Conservation (phyloP, 768 basidiomycete genomes). For the Boletales sp. region DNA sequence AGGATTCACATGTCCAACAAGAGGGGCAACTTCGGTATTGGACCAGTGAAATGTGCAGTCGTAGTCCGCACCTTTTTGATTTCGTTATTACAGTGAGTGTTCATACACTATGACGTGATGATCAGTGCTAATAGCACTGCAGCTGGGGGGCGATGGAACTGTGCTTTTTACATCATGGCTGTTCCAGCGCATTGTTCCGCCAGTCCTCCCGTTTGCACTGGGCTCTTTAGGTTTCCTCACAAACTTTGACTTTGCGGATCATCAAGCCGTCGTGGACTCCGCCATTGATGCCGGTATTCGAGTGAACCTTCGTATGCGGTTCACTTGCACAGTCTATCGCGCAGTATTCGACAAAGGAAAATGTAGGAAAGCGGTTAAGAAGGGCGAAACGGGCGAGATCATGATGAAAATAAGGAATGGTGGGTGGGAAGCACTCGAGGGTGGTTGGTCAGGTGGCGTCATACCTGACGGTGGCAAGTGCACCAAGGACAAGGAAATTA, state of each 20-base stretch:
- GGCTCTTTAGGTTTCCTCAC: conserved; percentile 97
- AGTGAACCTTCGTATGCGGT: conserved; percentile 97
- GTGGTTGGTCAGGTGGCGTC: conserved; percentile 53
- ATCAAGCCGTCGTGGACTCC: conserved; percentile 81
- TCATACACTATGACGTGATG: neutral
- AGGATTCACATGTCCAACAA: conserved; percentile 40
- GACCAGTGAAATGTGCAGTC: conserved; percentile 94
- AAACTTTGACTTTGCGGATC: conserved; percentile 90
- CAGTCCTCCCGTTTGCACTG: conserved; percentile 93
- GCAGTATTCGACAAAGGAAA: conserved; percentile 74
- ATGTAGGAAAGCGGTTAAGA: conserved; percentile 81
- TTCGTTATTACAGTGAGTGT: conserved; percentile 91
- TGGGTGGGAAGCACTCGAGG: conserved; percentile 97
- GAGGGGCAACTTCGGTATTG: conserved; percentile 96
- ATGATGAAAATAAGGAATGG: conserved; percentile 91
- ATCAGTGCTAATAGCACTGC: conserved; percentile 12
- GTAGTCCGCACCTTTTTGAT: conserved; percentile 89
- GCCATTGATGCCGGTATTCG: conserved; percentile 91
- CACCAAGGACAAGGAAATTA: conserved; percentile 91
- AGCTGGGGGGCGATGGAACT: conserved; percentile 98
- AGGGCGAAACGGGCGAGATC: conserved; percentile 92
- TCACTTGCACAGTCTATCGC: conserved; percentile 97
- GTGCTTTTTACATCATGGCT: conserved; percentile 99
- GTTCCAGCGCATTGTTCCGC: conserved; percentile 98
- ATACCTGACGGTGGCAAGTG: conserved; percentile 43